Base-by-base conservation (phyloP, 768 basidiomycete genomes). In the Rossbeevera mucosa region DNA sequence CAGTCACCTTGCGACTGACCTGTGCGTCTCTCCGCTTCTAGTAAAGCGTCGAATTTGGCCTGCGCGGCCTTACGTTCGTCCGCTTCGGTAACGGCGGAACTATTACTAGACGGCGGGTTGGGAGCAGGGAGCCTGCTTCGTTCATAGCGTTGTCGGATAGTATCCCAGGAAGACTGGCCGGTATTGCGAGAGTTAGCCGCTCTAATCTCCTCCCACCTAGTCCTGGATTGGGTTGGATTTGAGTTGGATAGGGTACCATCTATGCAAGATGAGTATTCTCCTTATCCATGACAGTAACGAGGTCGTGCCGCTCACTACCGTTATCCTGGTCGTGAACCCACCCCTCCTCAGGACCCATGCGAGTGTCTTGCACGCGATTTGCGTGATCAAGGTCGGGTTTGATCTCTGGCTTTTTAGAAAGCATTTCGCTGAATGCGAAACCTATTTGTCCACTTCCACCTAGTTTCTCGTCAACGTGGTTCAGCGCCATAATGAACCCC, bases 191-290 rank as follows among this genome's bases (percentile, higher is more conserved):
- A 71, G 53, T 84, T 84, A 28, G 71, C 77, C 41, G 72, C 71
- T 49, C 86, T 81, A 44, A 89, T 82, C 55, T 83, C 77, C 29
- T 86, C 83, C 87, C 87, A 89, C 54, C 73, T 79, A 47, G 68
- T 78, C 31, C 52, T 53, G 46, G 63, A 51, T 51, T 26, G 49
- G 21, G 43, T 29, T n/a, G 50, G 52, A 20, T 50, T 51, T 24
- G 58, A 42, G 16, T 29, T 52, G n/a, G 57, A 47, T 20, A 33
- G 11, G 18, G 45, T 44, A 38, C 22, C 53, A 47, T 43, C 56
- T 57, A 47, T 24, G 7, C 16, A 22, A 42, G 4, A n/a, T 59
- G 11, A 53, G 25, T 28, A 16, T 44, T 36, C 11, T 28, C 41
- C 36, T 24, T 21, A 16, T 26, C 33, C n/a, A 9, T 18, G 24